Base-by-base conservation (phyloP, 2,329 filamentous ascomycete genomes). In the Catunica adiposa region DNA sequence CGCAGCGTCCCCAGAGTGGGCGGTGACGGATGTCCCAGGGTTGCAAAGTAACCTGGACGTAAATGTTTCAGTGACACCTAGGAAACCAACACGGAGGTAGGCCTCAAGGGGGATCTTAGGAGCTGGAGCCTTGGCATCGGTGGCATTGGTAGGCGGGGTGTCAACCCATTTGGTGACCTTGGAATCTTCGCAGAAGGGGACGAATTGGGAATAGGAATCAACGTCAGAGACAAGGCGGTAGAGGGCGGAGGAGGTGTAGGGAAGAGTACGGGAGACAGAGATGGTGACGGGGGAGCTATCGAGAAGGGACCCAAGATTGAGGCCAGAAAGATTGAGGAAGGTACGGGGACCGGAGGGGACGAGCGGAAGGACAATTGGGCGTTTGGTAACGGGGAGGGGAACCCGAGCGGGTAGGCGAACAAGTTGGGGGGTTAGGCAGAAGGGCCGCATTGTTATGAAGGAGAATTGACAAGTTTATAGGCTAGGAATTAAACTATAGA, bases 161-260 rank as follows among this genome's bases (percentile, higher is more conserved):
- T 56, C 34, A 34, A 50, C 54, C 77, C 84, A 88, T 58, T 75
- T 73, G 1, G 88, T 95, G 42, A 97, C 88, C 59, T 74, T 77
- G 38, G 86, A 89, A 48, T 73, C 74, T 46, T 79, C 77, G 70
- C 90, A 94, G 76, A 94, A 96, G 9, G 92, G 92, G n/a, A 98
- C 79, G 74, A 97, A 98, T 61, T 73, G 67, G 38, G 77, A 73
- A 77, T 98, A 98, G 60, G 80, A 80, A 67, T 87, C 79, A 61
- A 98, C 82, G 68, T 96, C 88, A 70, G 89, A 82, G 67, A 98
- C 89, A 55, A 96, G 77, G 61, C 75, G 74, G 78, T 92, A 98
- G 62, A 98, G 81, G 1, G 79, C 73, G 3, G 69, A 64, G 31
- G 80, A 73, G 0, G 82, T 71, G 73, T 94, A 94, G 14, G 86